These are phyloP conservation scores for Naematelia aurantialba DNA, from an alignment of 768 basidiomycete genomes.

Conservation along the genomic window DNA sequence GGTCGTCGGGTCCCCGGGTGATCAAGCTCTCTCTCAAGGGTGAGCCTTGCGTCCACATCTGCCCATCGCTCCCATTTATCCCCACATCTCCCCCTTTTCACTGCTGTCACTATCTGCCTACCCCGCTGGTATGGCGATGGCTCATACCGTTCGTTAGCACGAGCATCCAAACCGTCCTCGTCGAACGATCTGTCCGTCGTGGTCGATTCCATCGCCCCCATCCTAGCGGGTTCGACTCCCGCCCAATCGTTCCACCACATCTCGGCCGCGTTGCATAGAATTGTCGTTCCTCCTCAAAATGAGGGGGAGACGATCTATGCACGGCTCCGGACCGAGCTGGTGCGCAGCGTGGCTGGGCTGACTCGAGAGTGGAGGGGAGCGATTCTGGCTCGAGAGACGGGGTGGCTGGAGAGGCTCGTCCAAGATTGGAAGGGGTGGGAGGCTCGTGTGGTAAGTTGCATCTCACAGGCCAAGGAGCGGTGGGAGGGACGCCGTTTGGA, in stretches of 20 bases:
- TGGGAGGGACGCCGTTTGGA: not conserved
- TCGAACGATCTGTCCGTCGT: not conserved
- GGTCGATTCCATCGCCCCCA: conserved; percentile 12
- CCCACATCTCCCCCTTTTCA: no score
- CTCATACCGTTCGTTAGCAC: not conserved
- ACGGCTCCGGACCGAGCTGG: conserved; percentile 27
- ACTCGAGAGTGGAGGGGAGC: conserved; percentile 31
- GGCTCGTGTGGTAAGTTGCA: conserved; percentile 24
- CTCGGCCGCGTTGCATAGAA: conserved; percentile 24
- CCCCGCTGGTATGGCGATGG: no score
- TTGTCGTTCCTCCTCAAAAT: conserved; percentile 30
- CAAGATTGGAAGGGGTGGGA: conserved; percentile 33
- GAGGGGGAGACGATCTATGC: conserved; percentile 34
- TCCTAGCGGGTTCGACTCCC: conserved; percentile 27
- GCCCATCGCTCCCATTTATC: no score
- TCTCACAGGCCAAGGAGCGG: not conserved
- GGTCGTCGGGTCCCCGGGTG: conserved; percentile 11
- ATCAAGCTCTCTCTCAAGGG: conserved; percentile 18
- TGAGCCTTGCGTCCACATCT: no score
- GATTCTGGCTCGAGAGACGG: conserved; percentile 29
- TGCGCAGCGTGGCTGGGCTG: conserved; percentile 18
- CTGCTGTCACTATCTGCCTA: no score
- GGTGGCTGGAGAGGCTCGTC: conserved; percentile 23
- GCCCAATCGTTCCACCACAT: conserved; percentile 28
- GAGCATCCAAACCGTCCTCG: not conserved